Conservation (phyloP, 805 yeast genomes). For the Metschnikowia arizonensis region DNA sequence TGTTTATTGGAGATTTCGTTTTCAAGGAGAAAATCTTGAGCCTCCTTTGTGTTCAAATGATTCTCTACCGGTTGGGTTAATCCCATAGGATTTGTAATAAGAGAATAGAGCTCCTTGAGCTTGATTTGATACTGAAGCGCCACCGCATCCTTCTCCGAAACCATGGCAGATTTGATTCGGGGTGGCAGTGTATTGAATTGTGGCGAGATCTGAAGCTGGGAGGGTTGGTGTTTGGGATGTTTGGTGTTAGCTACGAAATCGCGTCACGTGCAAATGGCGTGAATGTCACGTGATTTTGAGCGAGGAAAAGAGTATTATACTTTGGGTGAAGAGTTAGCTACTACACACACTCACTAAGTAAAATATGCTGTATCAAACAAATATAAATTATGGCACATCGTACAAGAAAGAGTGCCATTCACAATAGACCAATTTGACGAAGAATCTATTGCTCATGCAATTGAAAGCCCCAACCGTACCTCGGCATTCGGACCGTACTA, state of each 20-base stretch:
- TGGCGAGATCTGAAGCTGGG: neutral
- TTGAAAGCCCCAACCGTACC: conserved; percentile 11
- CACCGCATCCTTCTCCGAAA: conserved; percentile 7
- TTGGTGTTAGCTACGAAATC: neutral
- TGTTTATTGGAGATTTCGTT: conserved; percentile 8
- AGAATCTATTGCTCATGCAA: conserved; percentile 19
- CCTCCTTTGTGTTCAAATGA: conserved; percentile 2
- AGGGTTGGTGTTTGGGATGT: neutral
- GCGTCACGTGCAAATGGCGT: conserved; percentile 13
- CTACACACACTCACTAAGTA: neutral
- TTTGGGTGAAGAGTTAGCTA: no score
- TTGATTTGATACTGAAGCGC: conserved; percentile 8
- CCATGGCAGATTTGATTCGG: conserved; percentile 4
- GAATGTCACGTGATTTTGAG: conserved; percentile 15
- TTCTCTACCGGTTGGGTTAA: conserved; percentile 6
- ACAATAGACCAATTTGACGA: conserved; percentile 11
- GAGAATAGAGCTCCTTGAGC: conserved; percentile 18
- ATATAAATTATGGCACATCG: conserved; percentile 17
- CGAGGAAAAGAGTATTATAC: no score
- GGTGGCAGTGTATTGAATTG: neutral
- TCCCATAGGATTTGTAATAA: conserved; percentile 16
- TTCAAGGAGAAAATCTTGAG: conserved; percentile 9
- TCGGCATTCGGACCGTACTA: conserved; percentile 7
- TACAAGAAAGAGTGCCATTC: conserved; percentile 16
- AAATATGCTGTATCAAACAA: conserved; percentile 16